phyloP scores from a whole-genome alignment of 495 filamentous ascomycete genomes.

The Alectoria sarmentosa region DNA sequence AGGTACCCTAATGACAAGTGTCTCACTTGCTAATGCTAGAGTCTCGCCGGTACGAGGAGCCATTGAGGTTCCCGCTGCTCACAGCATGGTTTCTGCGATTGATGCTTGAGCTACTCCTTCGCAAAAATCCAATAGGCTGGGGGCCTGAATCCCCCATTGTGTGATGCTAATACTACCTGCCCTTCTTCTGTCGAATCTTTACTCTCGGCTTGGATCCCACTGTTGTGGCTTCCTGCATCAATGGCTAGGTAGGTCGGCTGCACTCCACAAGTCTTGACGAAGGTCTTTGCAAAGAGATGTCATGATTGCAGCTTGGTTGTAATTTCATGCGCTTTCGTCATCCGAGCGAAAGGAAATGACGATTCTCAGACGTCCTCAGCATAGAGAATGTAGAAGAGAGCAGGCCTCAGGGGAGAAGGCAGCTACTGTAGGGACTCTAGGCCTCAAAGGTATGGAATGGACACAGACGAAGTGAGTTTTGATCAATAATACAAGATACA shows the following conservation, averaged over 20 bases:
- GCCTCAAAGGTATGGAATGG: neutral
- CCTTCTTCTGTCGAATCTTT: neutral
- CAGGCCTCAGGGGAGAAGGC: neutral
- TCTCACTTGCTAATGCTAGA: slow-evolving; percentile 69
- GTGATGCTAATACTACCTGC: neutral
- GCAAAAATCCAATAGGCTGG: slow-evolving; percentile 3
- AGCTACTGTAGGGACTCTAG: neutral
- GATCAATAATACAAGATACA: too few species aligned
- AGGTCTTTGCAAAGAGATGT: too few species aligned
- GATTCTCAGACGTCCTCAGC: neutral
- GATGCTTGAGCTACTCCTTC: slow-evolving; percentile 15
- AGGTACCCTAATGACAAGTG: neutral
- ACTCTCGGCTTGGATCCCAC: neutral
- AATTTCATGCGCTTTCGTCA: neutral
- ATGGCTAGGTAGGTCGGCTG: neutral
- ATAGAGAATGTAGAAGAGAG: neutral
- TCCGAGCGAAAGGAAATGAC: neutral
- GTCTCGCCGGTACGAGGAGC: slow-evolving; percentile 43
- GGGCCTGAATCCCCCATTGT: slow-evolving; percentile 8
- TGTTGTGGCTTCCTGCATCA: neutral
- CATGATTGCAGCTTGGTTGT: neutral
- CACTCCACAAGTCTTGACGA: neutral
- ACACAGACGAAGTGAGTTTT: neutral
- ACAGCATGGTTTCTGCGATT: slow-evolving; percentile 3
- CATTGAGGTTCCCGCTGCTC: slow-evolving; percentile 13